Base-by-base conservation (phyloP, 345 rosid genomes). In the Psidium guajava region DNA sequence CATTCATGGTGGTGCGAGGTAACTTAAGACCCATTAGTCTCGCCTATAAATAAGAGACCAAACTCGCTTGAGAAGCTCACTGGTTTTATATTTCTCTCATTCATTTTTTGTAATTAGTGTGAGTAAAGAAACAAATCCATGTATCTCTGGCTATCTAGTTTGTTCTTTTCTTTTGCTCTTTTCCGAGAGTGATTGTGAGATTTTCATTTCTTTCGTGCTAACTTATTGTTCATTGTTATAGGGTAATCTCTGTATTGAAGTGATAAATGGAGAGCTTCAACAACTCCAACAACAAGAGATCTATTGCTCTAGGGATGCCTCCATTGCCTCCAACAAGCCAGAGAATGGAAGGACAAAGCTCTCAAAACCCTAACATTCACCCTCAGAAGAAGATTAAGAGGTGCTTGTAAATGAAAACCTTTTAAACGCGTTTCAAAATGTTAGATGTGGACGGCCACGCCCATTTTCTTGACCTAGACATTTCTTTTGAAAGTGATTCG, bases 341-440 rank as follows among this genome's bases (percentile, higher is more conserved):
- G 36, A 64, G 84, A 54, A 83, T 85, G 93, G 89, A 90, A 89
- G 87, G 82, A 47, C 32, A 40, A 6, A 81, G 16, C 82, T 47
- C 32, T 47, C 82, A 3, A 12, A 64, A 28, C 75, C 85, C 40
- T 54, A 81, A 40, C 54, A 69, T 86, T 13, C 15, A 47, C 54
- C 82, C 53, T 22, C 82, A 50, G 21, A 81, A 81, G 82, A 25
- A 81, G 82, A 25, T 24, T 47, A 81, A 81, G 36, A 44, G 82
- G 82, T 81, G 28, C 27, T 81, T n/a, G 20, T 24, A 22, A 64
- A 64, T 10, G 75, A 16, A 32, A 64, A 32, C 42, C 12, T 22
- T 64, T 64, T 7, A 32, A 64, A 28, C 75, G 12, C 4, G 44
- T 64, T 64, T 64, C 75, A 32, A 64, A 64, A 64, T 32, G 10